phyloP scores from a whole-genome alignment of 345 rosid genomes.

The Mangifera indica region DNA sequence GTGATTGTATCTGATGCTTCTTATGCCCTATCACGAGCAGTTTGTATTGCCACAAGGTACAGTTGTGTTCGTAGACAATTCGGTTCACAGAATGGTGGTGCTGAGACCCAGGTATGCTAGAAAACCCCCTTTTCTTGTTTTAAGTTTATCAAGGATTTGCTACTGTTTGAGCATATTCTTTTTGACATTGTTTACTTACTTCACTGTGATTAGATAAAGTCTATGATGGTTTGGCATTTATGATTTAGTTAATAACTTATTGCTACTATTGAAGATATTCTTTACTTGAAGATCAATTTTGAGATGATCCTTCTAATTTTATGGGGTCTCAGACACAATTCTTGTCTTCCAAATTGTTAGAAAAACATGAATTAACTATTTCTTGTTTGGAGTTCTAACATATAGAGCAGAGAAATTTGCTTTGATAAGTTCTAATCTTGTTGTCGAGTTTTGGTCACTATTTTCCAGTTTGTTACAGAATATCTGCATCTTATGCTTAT shows the following conservation, averaged over 20 bases:
- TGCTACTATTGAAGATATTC: not conserved
- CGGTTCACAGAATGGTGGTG: constrained; percentile 67
- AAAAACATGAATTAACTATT: not conserved
- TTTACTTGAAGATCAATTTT: not conserved
- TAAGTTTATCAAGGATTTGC: not conserved
- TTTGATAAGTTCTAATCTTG: not conserved
- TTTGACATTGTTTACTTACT: not conserved
- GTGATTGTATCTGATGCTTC: constrained; percentile 90
- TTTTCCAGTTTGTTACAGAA: constrained; percentile 9
- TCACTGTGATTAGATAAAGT: not conserved
- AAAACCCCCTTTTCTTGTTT: not conserved
- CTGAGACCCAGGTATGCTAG: constrained; percentile 79
- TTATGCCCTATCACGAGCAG: constrained; percentile 78
- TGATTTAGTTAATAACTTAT: not conserved
- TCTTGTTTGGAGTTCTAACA: not conserved
- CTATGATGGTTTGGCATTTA: not conserved
- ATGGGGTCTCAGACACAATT: not conserved
- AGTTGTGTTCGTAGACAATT: constrained; percentile 97
- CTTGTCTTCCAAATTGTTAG: not conserved
- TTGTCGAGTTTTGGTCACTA: not conserved
- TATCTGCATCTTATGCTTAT: constrained; percentile 17
- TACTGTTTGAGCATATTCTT: not conserved
- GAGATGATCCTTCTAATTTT: not conserved
- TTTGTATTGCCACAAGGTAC: constrained; percentile 95
- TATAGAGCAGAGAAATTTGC: constrained; percentile 1